Conservation (phyloP, 805 yeast species). For the Teunomyces atbi region DNA sequence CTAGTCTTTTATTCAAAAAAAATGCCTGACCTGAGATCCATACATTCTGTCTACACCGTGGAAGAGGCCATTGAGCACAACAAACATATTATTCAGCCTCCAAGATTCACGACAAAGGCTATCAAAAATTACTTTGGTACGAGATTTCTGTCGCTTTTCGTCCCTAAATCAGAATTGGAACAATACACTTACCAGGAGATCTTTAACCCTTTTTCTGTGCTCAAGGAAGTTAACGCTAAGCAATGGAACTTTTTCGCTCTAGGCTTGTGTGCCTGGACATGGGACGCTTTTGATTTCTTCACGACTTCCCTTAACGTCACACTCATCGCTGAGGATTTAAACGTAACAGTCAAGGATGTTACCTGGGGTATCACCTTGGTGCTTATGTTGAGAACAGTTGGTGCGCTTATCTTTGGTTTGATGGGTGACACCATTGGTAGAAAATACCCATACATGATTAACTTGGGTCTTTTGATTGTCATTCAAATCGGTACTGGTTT, state of each 20-base stretch:
- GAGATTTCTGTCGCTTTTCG: conserved; percentile 47
- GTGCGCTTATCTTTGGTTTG: conserved; percentile 60
- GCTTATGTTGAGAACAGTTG: conserved; percentile 65
- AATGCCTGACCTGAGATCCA: conserved; percentile 3
- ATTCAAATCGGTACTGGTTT: conserved; percentile 67
- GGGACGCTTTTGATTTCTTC: conserved; percentile 67
- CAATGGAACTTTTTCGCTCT: conserved; percentile 58
- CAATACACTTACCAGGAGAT: conserved; percentile 36
- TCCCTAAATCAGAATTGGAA: conserved; percentile 44
- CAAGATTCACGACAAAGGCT: conserved; percentile 27
- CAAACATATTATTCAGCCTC: conserved; percentile 20
- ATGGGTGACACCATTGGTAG: conserved; percentile 62
- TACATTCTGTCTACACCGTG: conserved; percentile 9
- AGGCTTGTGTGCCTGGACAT: conserved; percentile 60
- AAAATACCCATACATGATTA: conserved; percentile 54
- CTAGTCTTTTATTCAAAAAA: background rate
- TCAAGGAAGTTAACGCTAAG: conserved; percentile 44
- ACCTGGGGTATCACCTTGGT: conserved; percentile 74
- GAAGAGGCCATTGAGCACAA: conserved; percentile 11
- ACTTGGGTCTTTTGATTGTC: conserved; percentile 45
- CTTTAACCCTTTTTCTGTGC: conserved; percentile 63
- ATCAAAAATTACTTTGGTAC: conserved; percentile 40
- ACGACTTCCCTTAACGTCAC: conserved; percentile 53
- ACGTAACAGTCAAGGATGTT: conserved; percentile 46
- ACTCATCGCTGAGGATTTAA: conserved; percentile 46